phyloP scores from a whole-genome alignment of 306 rosid species.

The Abrus precatorius region DNA sequence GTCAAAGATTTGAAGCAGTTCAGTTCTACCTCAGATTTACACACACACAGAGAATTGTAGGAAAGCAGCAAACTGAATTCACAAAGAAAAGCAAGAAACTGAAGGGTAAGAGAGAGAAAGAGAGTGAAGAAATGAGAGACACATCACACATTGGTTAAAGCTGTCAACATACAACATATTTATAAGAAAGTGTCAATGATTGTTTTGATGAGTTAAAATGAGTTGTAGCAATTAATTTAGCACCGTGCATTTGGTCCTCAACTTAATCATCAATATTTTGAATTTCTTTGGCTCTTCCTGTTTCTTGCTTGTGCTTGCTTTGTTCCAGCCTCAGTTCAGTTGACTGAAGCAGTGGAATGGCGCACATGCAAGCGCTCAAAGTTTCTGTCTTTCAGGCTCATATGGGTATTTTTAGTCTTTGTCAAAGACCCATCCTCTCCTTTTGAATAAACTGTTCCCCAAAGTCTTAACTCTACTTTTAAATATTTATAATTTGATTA shows the following conservation, averaged over 20 bases:
- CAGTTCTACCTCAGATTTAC: constrained; percentile 23
- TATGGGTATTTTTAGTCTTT: background rate
- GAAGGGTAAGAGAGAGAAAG: constrained; percentile 13
- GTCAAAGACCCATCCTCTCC: no score
- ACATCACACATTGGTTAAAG: background rate
- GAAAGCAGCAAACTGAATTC: background rate
- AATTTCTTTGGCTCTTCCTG: constrained; percentile 34
- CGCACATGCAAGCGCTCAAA: constrained; percentile 62
- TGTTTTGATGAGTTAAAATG: constrained; percentile 48
- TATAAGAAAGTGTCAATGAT: constrained; percentile 51
- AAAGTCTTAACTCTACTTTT: background rate
- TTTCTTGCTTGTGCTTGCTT: constrained; percentile 24
- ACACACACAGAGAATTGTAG: background rate
- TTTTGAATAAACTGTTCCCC: background rate
- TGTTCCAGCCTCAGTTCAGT: constrained; percentile 31
- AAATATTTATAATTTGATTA: no score
- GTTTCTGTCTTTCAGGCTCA: constrained; percentile 29
- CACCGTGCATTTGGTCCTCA: constrained; percentile 47
- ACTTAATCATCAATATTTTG: constrained; percentile 41
- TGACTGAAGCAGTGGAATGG: constrained; percentile 48
- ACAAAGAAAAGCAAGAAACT: background rate
- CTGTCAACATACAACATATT: constrained; percentile 46
- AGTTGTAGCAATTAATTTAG: constrained; percentile 27
- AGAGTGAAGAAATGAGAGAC: background rate
- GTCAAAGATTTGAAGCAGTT: constrained; percentile 17